Evolutionary conservation across 2,329 filamentous ascomycete genomes (phyloP), one percentile per base, ranked within the genome.

Genomic region (Aspergillus thermomutatus): DNA sequence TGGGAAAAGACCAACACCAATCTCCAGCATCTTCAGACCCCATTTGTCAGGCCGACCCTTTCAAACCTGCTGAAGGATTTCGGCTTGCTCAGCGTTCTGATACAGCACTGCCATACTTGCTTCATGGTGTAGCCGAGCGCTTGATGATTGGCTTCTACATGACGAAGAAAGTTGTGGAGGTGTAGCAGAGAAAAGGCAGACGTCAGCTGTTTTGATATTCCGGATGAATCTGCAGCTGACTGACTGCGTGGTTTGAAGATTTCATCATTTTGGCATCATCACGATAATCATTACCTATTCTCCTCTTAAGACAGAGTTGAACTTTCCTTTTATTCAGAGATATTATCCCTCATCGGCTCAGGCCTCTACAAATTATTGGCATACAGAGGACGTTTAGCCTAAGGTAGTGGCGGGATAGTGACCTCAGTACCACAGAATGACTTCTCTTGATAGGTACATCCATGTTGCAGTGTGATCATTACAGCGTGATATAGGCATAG

Each of bases 11-110:
- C 23, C 40, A 48, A 48, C n/a, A 8, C 31, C 1, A 37, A 17
- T 37, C 31, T 37, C 31, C 14, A 37, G 2, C 14, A 37, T 37
- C 31, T 37, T 14, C 14, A 49, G 9, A 14, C 46, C 21, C 27
- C 50, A 58, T 59, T 62, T 57, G 56, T 59, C 56, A 60, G 52
- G 53, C 55, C 45, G 51, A 55, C 57, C 40, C 43, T 43, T 58
- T 45, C 56, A 45, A 49, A 40, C 56, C 21, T 45, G 23, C 28
- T 49, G 46, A 54, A 56, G 51, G 50, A 49, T 53, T 45, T 23
- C 52, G 23, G 23, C 25, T n/a, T 31, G 49, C 23, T 45, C 17
- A 41, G 9, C 46, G 34, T 11, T 37, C n/a, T 45, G 50, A 21
- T 55, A 26, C 45, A 50, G 11, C 23, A 49, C 37, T 26, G 46